A percentile compares a stretch with the other conserved stretches of the same genome.
These are phyloP conservation scores for Sapria himalayana DNA, from an alignment of 345 rosid species.

Conservation along the genomic window DNA sequence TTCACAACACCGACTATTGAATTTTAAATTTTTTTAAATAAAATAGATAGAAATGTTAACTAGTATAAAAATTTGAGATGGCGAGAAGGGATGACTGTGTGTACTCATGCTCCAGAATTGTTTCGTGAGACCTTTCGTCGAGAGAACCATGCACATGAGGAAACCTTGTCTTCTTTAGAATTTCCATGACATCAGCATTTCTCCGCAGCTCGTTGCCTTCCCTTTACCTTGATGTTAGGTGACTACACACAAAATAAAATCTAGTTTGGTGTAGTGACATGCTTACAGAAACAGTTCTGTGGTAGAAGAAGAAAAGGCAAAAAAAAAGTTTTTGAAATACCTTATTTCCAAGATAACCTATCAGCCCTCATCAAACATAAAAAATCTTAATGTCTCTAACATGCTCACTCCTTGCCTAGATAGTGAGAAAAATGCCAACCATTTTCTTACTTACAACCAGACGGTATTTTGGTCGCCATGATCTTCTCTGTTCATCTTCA, in stretches of 20 bases:
- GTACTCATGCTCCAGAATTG: too few species aligned
- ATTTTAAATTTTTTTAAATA: too few species aligned
- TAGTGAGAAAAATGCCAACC: slow-evolving; percentile 89
- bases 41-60: too few species aligned
- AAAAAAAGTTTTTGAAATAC: too few species aligned
- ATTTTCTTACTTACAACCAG: slow-evolving; percentile 85
- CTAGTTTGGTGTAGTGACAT: slow-evolving; percentile 4
- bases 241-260: slow-evolving; percentile 10
- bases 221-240: slow-evolving; percentile 6
- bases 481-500: slow-evolving; percentile 43
- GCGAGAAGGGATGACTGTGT: too few species aligned
- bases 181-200: slow-evolving; percentile 5
- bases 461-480: slow-evolving; percentile 64
- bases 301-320: too few species aligned
- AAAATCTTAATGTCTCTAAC: slow-evolving; percentile 90
- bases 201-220: slow-evolving; percentile 5
- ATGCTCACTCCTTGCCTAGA: slow-evolving; percentile 85
- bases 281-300: slow-evolving; percentile 6
- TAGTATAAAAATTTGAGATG: too few species aligned
- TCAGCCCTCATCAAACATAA: slow-evolving; percentile 89
- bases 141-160: too few species aligned
- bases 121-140: too few species aligned
- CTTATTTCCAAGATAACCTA: slow-evolving; percentile 99
- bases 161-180: slow-evolving; percentile 5
- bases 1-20: too few species aligned